Conservation (phyloP, 2,329 filamentous ascomycete genomes). For the Diaporthe helianthi region DNA sequence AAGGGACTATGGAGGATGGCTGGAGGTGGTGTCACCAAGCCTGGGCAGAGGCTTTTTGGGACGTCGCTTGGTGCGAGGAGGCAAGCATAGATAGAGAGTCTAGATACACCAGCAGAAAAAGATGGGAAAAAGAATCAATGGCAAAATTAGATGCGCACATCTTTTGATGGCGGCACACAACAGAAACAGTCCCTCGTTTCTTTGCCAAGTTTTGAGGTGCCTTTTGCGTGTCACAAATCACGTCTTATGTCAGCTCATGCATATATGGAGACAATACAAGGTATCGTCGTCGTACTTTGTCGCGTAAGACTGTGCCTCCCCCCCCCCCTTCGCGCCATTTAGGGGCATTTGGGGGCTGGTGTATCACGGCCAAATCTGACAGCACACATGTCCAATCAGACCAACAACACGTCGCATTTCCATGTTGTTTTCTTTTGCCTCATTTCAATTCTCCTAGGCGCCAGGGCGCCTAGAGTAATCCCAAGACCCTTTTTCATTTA, state of each 20-base stretch:
- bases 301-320: background rate
- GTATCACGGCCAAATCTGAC: background rate
- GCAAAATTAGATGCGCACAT: background rate
- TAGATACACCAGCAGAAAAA: constrained; percentile 8
- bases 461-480: background rate
- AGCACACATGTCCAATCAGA: background rate
- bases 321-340: background rate
- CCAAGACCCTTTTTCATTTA: constrained; percentile 20
- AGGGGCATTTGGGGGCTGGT: background rate
- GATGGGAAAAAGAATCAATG: background rate
- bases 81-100: constrained; percentile 1
- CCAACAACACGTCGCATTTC: background rate
- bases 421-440: background rate
- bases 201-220: background rate
- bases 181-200: background rate
- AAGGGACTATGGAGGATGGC: background rate
- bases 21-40: background rate
- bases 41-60: background rate
- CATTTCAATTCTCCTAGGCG: background rate
- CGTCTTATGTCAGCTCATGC: background rate
- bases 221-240: background rate
- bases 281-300: background rate
- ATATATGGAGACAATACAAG: background rate
- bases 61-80: constrained; percentile 1
- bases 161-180: background rate